Conservation (phyloP, 2,329 filamentous ascomycete species). For the Colletotrichum siamense region DNA sequence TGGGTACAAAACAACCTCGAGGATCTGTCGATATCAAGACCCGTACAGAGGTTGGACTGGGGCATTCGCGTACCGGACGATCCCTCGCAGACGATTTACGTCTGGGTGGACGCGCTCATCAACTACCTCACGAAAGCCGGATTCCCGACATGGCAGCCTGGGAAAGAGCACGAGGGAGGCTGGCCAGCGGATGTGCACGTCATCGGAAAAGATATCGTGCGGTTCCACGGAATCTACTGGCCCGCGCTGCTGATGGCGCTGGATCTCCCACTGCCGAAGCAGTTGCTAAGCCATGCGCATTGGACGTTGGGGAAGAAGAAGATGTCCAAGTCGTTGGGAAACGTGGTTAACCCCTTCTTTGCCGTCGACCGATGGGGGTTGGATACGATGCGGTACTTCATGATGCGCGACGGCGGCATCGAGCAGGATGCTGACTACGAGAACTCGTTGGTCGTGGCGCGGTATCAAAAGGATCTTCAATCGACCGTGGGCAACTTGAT, state of each 20-base stretch:
- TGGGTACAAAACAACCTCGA: constrained; percentile 80
- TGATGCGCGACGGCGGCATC: constrained; percentile 81
- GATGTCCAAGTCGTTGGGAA: constrained; percentile 96
- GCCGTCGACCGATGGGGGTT: constrained; percentile 88
- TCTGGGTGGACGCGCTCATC: constrained; percentile 95
- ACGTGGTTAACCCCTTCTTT: constrained; percentile 93
- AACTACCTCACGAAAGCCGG: constrained; percentile 92
- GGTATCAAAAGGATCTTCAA: constrained; percentile 82
- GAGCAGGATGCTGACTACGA: constrained; percentile 82
- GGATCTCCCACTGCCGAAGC: constrained; percentile 77
- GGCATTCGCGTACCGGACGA: constrained; percentile 90
- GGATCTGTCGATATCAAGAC: constrained; percentile 90
- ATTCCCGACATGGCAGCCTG: constrained; percentile 77
- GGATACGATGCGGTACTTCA: constrained; percentile 88
- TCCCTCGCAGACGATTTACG: constrained; percentile 88
- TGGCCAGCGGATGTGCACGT: constrained; percentile 95
- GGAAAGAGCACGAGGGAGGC: constrained; percentile 63
- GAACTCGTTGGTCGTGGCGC: constrained; percentile 75
- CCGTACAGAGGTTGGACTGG: constrained; percentile 79
- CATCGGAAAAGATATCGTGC: constrained; percentile 94
- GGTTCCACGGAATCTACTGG: constrained; percentile 98
- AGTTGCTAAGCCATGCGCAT: constrained; percentile 87
- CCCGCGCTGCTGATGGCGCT: constrained; percentile 93
- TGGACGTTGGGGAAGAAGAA: constrained; percentile 93
- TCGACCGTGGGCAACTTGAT: constrained; percentile 81